Evolutionary conservation across 202 grass and related monocot species (phyloP), one percentile per base, ranked within the genome.

Genomic region (Bolboschoenoplectus hybrid): DNA sequence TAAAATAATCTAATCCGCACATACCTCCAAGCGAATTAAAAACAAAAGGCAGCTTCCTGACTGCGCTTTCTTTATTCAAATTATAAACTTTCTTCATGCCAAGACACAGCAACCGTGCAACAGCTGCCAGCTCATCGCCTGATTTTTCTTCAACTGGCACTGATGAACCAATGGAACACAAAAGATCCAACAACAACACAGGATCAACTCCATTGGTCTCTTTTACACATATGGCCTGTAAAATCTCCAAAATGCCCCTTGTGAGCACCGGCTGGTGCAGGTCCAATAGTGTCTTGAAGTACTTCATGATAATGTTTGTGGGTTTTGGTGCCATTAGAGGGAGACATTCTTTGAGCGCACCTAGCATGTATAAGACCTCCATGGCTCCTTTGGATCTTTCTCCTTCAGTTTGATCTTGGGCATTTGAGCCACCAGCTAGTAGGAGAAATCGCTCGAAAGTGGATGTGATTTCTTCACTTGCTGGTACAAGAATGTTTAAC

Each of bases 11-110:
- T 64, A 85, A 60, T 32, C 85, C 40, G 26, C 74, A 85, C 87
- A 36, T 89, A 98, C 96, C 96, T 94, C 86, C 93, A 89, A 98
- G 96, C 1, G 89, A 91, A 81, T 82, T 91, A 78, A 92, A 96
- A 85, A 94, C 47, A 43, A 94, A 45, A 9, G 96, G 96, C 76
- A 95, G 93, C 75, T 95, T 98, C 73, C 84, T 82, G 75, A 91
- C 58, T 45, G 87, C 89, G 40, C 93, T 91, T 69, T 88, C 82
- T 88, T 89, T 95, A 78, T 92, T 94, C 72, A 94, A 85, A 65
- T 82, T 74, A 86, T 94, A 95, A 86, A 92, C 36, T 77, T 92
- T 94, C 74, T 81, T 94, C 65, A 88, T 88, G 58, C 90, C 90
- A 58, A 88, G 53, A 88, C 90, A 86, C 68, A 98, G 83, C 84